These are phyloP conservation scores for Tricladium varicosporioides DNA, from an alignment of 2,329 filamentous ascomycete species.

Conservation along the genomic window DNA sequence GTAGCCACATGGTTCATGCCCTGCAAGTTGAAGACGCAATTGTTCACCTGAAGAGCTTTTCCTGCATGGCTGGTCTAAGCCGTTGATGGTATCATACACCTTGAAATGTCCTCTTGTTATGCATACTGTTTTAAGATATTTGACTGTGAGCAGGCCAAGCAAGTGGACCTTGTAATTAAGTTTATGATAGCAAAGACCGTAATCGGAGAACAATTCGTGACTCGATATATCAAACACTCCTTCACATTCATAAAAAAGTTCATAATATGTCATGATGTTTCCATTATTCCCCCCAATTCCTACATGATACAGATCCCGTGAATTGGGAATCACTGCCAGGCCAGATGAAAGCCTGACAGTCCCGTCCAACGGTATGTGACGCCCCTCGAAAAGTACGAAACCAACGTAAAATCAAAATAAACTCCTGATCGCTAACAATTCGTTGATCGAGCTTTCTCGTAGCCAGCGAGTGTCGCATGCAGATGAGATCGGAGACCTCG, in stretches of 20 bases:
- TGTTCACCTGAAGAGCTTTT: slow-evolving; percentile 10
- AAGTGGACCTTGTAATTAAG: background rate
- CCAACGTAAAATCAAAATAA: slow-evolving; percentile 35
- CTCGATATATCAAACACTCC: background rate
- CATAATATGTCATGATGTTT: slow-evolving; percentile 27
- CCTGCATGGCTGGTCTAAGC: background rate
- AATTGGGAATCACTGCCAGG: slow-evolving; percentile 17
- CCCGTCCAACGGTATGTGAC: slow-evolving; percentile 26
- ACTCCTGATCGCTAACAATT: slow-evolving; percentile 37
- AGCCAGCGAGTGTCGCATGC: slow-evolving; percentile 37
- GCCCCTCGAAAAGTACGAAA: slow-evolving; percentile 27
- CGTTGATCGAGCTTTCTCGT: slow-evolving; percentile 36
- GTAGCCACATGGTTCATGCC: slow-evolving; percentile 5
- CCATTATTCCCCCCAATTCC: slow-evolving; percentile 30
- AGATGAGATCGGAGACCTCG: slow-evolving; percentile 35
- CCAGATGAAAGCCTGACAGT: slow-evolving; percentile 14
- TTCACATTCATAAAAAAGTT: background rate
- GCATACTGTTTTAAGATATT: background rate
- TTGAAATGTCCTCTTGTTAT: background rate
- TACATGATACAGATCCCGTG: slow-evolving; percentile 32
- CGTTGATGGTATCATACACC: background rate
- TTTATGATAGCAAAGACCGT: no score
- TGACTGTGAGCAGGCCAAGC: background rate
- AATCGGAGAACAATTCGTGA: background rate
- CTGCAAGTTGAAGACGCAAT: slow-evolving; percentile 13